Evolutionary conservation across 2,329 filamentous ascomycete genomes (phyloP), one percentile per base, ranked within the genome.

Genomic region (Colletotrichum sp.): DNA sequence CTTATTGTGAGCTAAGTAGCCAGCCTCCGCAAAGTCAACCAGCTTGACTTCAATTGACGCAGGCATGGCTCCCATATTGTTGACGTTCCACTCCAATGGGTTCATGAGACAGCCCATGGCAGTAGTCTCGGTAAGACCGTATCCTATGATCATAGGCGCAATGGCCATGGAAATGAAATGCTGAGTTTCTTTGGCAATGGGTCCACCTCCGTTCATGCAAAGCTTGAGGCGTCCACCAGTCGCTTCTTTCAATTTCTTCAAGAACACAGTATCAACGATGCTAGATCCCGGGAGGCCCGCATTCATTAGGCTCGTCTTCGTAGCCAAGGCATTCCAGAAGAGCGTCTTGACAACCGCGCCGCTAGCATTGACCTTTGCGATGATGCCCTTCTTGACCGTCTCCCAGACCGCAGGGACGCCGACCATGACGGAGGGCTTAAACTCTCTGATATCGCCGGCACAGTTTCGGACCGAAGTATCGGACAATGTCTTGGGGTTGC

Each of bases 361-460:
- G 81, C 93, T 90, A 78, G 92, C 90, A 83, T 93, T 91, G 72
- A 98, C 92, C 87, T 96, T 96, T 83, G 88, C 88, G 75, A 96
- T 86, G 80, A 98, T 95, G 77, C 95, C 95, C 88, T 98, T 98
- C 91, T 97, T 98, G 77, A 98, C 94, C 5, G 93, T 94, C 85
- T 98, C 95, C 94, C 95, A 98, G 5, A 98, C 95, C 34, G 95
- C 95, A 4, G 95, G 95, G 6, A 98, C 95, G 83, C 95, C 95
- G 68, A 98, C 94, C 77, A 98, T 89, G 80, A 98, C 91, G 7
- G 94, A 95, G 4, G 95, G 95, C 84, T 92, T 93, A 85, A 98
- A 94, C 83, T 98, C 95, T 77, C 93, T 92, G 80, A 98, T 98
- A 81, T 98, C 95, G 79, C 95, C 95, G 80, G 93, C 93, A 89